Conservation (phyloP, 2,329 filamentous ascomycete genomes). For the Fusarium temperatum region DNA sequence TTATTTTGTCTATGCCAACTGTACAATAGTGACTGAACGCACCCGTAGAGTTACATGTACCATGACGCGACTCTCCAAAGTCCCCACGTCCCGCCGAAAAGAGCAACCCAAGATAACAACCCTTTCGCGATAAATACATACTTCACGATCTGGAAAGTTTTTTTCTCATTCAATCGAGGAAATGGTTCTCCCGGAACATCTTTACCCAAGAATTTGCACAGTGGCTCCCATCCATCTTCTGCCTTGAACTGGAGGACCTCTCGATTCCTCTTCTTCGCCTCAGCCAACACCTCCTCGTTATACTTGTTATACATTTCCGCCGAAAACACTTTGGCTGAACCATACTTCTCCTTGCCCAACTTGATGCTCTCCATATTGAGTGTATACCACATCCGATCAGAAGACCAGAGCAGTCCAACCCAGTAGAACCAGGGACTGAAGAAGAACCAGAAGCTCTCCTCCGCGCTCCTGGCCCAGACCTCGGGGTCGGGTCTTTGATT, state of each 20-base stretch:
- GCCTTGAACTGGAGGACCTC: slow-evolving; percentile 41
- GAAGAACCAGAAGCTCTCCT: slow-evolving; percentile 43
- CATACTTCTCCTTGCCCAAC: background rate
- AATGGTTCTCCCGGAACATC: slow-evolving; percentile 27
- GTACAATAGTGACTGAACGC: too few species aligned
- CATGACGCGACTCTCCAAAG: slow-evolving; percentile 7
- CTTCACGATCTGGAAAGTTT: slow-evolving; percentile 21
- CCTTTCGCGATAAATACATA: slow-evolving; percentile 27
- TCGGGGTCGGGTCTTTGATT: slow-evolving; percentile 43
- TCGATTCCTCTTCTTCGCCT: slow-evolving; percentile 44
- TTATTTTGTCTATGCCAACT: too few species aligned
- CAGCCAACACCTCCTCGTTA: slow-evolving; percentile 38
- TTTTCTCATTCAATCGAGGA: slow-evolving; percentile 34
- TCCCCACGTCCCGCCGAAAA: slow-evolving; percentile 19
- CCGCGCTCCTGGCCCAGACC: slow-evolving; percentile 43
- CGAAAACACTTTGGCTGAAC: background rate
- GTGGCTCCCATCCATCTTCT: slow-evolving; percentile 54
- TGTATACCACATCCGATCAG: slow-evolving; percentile 43
- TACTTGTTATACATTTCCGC: slow-evolving; percentile 13
- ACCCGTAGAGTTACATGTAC: background rate
- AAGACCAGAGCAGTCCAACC: slow-evolving; percentile 39
- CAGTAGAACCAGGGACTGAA: slow-evolving; percentile 38
- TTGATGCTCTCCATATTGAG: slow-evolving; percentile 25
- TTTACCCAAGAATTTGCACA: slow-evolving; percentile 50
- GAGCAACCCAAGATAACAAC: slow-evolving; percentile 14